Base-by-base conservation (phyloP, 1,139 yeast species). In the Blastobotrys petasosporus region DNA sequence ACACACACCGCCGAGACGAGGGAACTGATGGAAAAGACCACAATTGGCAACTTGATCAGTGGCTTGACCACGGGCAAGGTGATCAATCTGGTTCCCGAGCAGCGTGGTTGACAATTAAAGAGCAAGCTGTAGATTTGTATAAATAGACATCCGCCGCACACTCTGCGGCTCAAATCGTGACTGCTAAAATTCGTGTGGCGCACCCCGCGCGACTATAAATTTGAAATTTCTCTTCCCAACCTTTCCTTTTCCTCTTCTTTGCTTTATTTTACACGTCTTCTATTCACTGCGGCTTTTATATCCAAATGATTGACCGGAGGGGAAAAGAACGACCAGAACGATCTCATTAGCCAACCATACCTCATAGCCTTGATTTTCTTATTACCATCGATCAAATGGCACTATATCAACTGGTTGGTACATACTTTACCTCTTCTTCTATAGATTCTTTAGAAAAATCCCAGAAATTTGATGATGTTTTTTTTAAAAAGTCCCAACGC, bases 61-160 rank as follows among this genome's bases (percentile, higher is more conserved):
- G 79, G 67, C 47, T 54, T 82, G 32, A 60, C 65, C 20, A 73
- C 77, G 0, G 87, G 87, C n/a, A 75, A 73, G 56, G 80, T 84
- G 29, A 65, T 72, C 52, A 71, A 82, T 1, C 54, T 62, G 34
- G 67, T 70, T 2, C 67, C 71, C 2, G 74, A 69, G 53, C 69
- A 64, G 55, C 25, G 25, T 20, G 25, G 25, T 8, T 25, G 28
- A 5, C 12, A 31, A 23, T 25, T 37, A 12, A 32, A 39, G 42
- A 36, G 42, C 37, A 39, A 39, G 37, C 28, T 39, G 16, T 20
- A 20, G 25, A 20, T 7, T 7, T 20, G 4, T 20, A 20, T 4
- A 20, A 20, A 20, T 20, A 20, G 25, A 20, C 4, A 20, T 4
- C 4, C 4, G 25, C 25, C 25, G 25, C 25, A 20, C 25, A 4